These are phyloP conservation scores for Xanthoconium stramineum DNA, from an alignment of 768 basidiomycete genomes.

Conservation along the genomic window DNA sequence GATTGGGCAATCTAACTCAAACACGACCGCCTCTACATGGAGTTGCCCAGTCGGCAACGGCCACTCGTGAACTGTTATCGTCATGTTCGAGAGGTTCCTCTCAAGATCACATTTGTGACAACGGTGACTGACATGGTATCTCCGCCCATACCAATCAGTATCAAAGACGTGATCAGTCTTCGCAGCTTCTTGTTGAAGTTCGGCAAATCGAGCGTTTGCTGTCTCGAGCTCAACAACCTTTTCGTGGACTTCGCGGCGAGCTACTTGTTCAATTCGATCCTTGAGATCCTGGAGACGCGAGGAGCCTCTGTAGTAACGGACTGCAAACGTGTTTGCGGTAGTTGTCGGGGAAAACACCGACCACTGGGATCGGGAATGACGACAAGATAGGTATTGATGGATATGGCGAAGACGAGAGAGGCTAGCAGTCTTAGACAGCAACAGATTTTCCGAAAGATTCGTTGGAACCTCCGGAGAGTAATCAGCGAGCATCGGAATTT, in stretches of 20 bases:
- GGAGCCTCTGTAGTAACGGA: constrained; percentile 19
- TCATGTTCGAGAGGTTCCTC: constrained; percentile 17
- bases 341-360: constrained; percentile 35
- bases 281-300: constrained; percentile 23
- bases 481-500: constrained; percentile 2
- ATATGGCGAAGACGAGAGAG: constrained; percentile 29
- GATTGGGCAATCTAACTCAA: neutral
- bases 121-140: constrained; percentile 12
- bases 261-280: constrained; percentile 29
- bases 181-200: constrained; percentile 10
- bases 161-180: constrained; percentile 5
- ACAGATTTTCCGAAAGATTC: constrained; percentile 23
- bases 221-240: constrained; percentile 5
- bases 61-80: constrained; percentile 43
- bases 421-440: constrained; percentile 27
- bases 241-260: constrained; percentile 10
- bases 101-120: constrained; percentile 33
- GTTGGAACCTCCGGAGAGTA: constrained; percentile 34
- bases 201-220: constrained; percentile 21
- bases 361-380: constrained; percentile 20
- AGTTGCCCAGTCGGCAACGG: neutral
- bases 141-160: neutral
- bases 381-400: constrained; percentile 31
- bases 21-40: neutral
- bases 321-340: constrained; percentile 24